Evolutionary conservation across 257 asterid species (phyloP), one percentile per base, ranked within the genome.

Genomic region (Coffea eugenioides): DNA sequence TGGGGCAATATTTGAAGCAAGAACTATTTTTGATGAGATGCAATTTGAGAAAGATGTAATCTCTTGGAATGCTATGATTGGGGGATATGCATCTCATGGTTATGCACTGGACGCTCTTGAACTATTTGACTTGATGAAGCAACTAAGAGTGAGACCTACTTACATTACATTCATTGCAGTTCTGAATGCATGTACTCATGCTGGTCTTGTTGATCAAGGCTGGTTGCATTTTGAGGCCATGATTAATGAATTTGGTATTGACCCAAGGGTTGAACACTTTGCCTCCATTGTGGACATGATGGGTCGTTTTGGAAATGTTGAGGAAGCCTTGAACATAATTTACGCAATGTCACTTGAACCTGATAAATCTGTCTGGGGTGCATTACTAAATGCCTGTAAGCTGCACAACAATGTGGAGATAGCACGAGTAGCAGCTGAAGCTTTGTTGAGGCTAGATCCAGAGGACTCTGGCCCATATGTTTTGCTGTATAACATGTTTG

Each of bases 1-100:
- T 84, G 98, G 98, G 76, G 88, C 85, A 36, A 93, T 94, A 83
- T 54, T 78, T n/a, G 97, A 90, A 80, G 97, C 97, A n/a, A 86
- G 83, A 79, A 75, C 86, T 25, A 80, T 90, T 64, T 94, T 94
- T 86, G 79, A 86, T 70, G 93, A 84, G 61, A 90, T 89, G 91
- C 79, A 82, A 75, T 82, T 77, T 67, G 87, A 75, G 66, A 93
- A 85, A 82, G 90, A 90, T 21, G 93, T 91, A 16, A 90, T 91
- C 87, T 93, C 97, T 25, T 94, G 97, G 97, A 94, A 94, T 68
- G 96, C 98, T 2, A 92, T 93, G 96, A 89, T 94, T 1, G 97
- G 97, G 18, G 98, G 95, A 68, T 91, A 88, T 74, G 98, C 97
- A 62, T 85, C 92, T 45, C 96, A 89, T 80, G 96, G 97, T 13